Conservation (phyloP, 495 filamentous ascomycete species). For the Tuber calosporum region DNA sequence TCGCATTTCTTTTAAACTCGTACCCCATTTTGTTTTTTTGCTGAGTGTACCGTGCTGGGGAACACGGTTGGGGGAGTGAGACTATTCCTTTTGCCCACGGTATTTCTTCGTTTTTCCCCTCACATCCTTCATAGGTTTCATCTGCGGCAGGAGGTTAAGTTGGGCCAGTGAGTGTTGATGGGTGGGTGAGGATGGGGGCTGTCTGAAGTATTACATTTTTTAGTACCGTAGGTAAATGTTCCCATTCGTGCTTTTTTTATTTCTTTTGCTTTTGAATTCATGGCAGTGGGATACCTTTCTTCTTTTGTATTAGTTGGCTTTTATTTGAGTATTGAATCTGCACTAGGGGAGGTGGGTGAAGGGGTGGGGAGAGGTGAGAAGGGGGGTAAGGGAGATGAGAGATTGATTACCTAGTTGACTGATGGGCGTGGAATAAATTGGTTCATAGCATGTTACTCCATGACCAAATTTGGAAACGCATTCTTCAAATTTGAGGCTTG, state of each 20-base stretch:
- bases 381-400: not conserved
- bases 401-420: slow-evolving; percentile 5
- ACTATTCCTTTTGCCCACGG: not conserved
- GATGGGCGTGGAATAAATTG: slow-evolving; percentile 3
- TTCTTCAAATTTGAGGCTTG: not conserved
- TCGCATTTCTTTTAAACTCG: slow-evolving; percentile 1
- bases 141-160: not conserved
- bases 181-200: not conserved
- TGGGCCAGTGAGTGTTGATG: not conserved
- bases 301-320: slow-evolving; percentile 3
- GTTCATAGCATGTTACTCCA: not conserved
- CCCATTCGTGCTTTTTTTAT: not conserved
- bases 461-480: not conserved
- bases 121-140: not conserved
- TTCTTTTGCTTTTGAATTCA: not conserved
- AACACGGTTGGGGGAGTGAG: not conserved
- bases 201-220: not conserved
- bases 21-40: not conserved
- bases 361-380: not conserved
- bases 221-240: slow-evolving; percentile 1
- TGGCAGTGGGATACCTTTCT: slow-evolving; percentile 2
- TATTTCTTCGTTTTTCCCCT: not conserved
- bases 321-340: not conserved
- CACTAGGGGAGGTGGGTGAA: not conserved
- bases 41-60: not conserved